These are phyloP conservation scores for Blumeriella jaapii DNA, from an alignment of 2,329 filamentous ascomycete species.

Conservation along the genomic window DNA sequence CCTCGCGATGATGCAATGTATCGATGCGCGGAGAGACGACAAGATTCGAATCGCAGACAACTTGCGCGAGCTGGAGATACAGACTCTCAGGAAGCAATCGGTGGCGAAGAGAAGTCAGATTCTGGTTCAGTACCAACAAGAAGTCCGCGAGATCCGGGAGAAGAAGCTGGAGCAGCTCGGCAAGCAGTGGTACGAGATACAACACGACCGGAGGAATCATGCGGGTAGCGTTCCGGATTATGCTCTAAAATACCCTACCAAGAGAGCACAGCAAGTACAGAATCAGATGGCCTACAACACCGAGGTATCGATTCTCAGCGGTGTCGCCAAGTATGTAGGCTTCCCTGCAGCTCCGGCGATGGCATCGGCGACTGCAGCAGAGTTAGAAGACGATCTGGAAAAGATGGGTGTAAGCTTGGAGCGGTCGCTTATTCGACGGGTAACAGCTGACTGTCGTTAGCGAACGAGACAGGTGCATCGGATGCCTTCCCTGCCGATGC, in stretches of 20 bases:
- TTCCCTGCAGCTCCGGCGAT: conserved; percentile 93
- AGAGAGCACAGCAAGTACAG: conserved; percentile 63
- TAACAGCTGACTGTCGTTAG: conserved; percentile 17
- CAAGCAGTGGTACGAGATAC: conserved; percentile 84
- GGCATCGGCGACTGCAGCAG: conserved; percentile 54
- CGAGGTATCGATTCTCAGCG: conserved; percentile 83
- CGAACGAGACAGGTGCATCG: conserved; percentile 21
- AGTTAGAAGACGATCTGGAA: conserved; percentile 78
- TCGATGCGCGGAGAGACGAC: conserved; percentile 71
- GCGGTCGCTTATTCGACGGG: conserved; percentile 3
- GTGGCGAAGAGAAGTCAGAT: conserved; percentile 76
- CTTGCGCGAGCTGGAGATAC: conserved; percentile 61
- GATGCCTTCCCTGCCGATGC: conserved; percentile 18
- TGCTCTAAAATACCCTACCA: conserved; percentile 67
- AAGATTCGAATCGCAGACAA: conserved; percentile 66
- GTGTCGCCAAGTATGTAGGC: conserved; percentile 87
- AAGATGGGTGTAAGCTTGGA: conserved; percentile 67
- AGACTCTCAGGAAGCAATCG: conserved; percentile 61
- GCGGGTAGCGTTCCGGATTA: conserved; percentile 74
- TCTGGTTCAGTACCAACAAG: conserved; percentile 84
- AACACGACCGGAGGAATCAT: conserved; percentile 70
- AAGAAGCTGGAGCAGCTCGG: conserved; percentile 69
- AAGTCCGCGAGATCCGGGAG: conserved; percentile 72
- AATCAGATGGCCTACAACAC: conserved; percentile 89
- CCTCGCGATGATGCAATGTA: conserved; percentile 76